These are phyloP conservation scores for Eucalyptus tenuipes DNA, from an alignment of 345 rosid species.

Conservation along the genomic window DNA sequence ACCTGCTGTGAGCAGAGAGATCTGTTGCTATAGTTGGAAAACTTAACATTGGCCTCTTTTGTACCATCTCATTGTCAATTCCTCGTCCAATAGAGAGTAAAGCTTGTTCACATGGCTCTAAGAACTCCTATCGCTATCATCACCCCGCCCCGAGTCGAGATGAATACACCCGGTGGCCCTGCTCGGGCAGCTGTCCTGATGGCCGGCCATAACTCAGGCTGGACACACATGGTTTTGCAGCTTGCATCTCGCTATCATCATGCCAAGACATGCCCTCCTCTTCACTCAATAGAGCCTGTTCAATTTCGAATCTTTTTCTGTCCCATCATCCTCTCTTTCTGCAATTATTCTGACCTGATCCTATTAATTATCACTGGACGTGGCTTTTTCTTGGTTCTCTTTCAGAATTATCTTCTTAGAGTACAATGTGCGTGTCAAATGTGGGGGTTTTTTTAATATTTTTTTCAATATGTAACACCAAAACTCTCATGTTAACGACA, in stretches of 20 bases:
- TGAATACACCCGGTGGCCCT: neutral
- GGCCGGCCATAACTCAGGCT: neutral
- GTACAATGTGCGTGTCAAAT: neutral
- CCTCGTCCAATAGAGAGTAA: neutral
- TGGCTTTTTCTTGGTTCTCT: neutral
- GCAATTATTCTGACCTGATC: neutral
- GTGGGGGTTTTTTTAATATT: fast-evolving
- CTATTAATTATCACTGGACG: neutral
- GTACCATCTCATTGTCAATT: neutral
- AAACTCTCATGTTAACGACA: neutral
- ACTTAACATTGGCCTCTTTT: slow-evolving; percentile 9
- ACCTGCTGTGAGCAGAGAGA: neutral
- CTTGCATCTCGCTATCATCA: neutral
- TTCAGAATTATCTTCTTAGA: neutral
- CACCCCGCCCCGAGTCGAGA: neutral
- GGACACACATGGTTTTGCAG: neutral
- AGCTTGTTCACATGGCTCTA: neutral
- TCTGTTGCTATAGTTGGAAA: slow-evolving; percentile 7
- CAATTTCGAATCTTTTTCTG: neutral
- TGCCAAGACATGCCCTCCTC: neutral
- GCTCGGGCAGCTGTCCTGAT: neutral
- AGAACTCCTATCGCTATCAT: neutral
- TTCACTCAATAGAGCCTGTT: neutral
- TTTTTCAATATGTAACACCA: neutral
- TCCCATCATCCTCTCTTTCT: neutral